These are phyloP conservation scores for Arctostaphylos glauca DNA, from an alignment of 148 eudicot species.

Conservation along the genomic window DNA sequence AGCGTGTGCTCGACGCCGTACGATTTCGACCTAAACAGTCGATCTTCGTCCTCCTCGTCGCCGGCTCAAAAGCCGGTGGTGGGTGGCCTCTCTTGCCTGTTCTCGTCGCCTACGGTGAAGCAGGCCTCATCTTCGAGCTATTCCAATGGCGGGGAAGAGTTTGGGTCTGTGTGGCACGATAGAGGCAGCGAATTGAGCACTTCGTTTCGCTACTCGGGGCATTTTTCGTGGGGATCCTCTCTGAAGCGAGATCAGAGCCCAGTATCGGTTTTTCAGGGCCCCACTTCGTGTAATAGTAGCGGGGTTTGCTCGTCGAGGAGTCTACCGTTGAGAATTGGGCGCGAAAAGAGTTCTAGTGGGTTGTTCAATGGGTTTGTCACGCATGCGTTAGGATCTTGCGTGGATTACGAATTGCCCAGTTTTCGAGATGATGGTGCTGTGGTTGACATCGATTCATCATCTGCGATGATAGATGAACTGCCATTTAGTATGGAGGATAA, in stretches of 20 bases:
- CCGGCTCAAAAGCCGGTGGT: conserved; percentile 41
- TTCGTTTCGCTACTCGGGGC: conserved; percentile 48
- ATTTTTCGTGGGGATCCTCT: conserved; percentile 38
- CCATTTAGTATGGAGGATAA: conserved; percentile 74
- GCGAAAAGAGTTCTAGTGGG: conserved; percentile 28
- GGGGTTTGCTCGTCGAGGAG: conserved; percentile 41
- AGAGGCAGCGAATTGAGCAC: conserved; percentile 44
- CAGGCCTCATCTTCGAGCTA: conserved; percentile 37
- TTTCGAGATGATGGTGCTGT: conserved; percentile 28
- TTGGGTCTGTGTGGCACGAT: conserved; percentile 36
- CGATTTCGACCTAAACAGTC: conserved; percentile 56
- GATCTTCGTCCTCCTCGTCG: conserved; percentile 56
- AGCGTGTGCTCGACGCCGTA: conserved; percentile 58
- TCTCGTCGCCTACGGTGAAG: conserved; percentile 40
- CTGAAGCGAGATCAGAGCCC: conserved; percentile 76
- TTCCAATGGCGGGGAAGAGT: conserved; percentile 38
- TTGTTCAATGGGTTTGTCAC: conserved; percentile 61
- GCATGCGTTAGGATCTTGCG: conserved; percentile 53
- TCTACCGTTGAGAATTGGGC: conserved; percentile 39
- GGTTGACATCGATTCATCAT: conserved; percentile 25
- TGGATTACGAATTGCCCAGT: conserved; percentile 55
- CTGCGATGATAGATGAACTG: conserved; percentile 45
- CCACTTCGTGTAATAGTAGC: conserved; percentile 42
- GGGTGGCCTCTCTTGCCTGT: conserved; percentile 64
- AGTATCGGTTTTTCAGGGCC: conserved; percentile 70